Conservation (phyloP, 768 basidiomycete species). For the Amanita exitialis region DNA sequence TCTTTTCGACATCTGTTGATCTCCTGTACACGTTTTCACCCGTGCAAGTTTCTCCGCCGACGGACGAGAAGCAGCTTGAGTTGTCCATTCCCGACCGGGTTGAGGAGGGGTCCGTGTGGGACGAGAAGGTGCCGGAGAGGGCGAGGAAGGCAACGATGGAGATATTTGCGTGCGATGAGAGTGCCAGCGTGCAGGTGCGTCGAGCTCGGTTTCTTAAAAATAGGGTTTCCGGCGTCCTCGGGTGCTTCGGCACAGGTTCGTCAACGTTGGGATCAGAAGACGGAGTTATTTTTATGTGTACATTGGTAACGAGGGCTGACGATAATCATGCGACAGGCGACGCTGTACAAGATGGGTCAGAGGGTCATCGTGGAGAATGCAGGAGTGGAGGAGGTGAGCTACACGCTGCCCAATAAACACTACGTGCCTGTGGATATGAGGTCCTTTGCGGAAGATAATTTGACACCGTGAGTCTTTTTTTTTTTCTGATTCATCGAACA, state of each 20-base stretch:
- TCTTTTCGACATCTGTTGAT: slow-evolving; percentile 86
- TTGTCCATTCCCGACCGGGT: slow-evolving; percentile 32
- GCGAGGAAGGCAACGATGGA: slow-evolving; percentile 65
- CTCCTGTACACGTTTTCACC: slow-evolving; percentile 56
- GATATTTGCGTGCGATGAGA: slow-evolving; percentile 79
- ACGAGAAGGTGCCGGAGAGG: slow-evolving; percentile 36
- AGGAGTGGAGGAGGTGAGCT: slow-evolving; percentile 50
- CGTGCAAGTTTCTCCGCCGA: slow-evolving; percentile 34
- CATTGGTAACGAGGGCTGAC: slow-evolving; percentile 3
- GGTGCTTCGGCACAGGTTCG: not conserved
- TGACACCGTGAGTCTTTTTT: slow-evolving; percentile 41
- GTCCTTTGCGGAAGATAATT: slow-evolving; percentile 63
- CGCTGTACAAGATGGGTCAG: slow-evolving; percentile 82
- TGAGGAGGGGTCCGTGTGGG: slow-evolving; percentile 45
- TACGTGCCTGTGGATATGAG: slow-evolving; percentile 84
- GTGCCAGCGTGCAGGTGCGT: slow-evolving; percentile 83
- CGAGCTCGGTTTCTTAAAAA: not conserved
- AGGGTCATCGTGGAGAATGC: slow-evolving; percentile 58
- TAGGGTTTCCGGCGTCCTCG: not conserved
- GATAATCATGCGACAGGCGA: slow-evolving; percentile 46
- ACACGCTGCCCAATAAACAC: slow-evolving; percentile 88
- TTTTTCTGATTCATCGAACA: slow-evolving; percentile 3
- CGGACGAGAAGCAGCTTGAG: slow-evolving; percentile 41
- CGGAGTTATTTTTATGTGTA: slow-evolving; percentile 4
- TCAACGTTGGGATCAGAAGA: slow-evolving; percentile 4